phyloP scores from a whole-genome alignment of 148 eudicot genomes.

The Salicornia ramosissima region DNA sequence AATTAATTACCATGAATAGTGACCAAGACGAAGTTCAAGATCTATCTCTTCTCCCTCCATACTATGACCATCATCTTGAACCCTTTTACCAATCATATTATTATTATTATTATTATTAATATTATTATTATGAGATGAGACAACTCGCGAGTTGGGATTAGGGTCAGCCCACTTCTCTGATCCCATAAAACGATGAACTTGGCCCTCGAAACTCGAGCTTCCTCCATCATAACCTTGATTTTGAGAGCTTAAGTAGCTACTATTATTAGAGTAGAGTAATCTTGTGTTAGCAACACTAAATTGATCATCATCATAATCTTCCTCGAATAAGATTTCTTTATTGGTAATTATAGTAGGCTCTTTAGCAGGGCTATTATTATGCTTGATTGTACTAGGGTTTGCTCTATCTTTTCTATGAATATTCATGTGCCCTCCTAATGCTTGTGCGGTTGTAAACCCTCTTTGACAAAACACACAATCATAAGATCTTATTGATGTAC shows the following conservation, averaged over 20 bases:
- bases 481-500: slow-evolving; percentile 21
- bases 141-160: slow-evolving; percentile 3
- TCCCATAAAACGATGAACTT: slow-evolving; percentile 4
- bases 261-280: slow-evolving; percentile 15
- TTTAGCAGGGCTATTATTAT: background rate
- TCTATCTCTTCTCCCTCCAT: slow-evolving; percentile 42
- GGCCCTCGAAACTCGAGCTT: slow-evolving; percentile 7
- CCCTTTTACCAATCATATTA: slow-evolving; percentile 17
- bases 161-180: slow-evolving; percentile 6
- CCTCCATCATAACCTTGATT: background rate
- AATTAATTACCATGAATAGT: slow-evolving; percentile 43
- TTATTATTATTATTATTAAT: too few species aligned
- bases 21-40: slow-evolving; percentile 68
- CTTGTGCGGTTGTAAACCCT: slow-evolving; percentile 68
- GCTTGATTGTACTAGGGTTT: slow-evolving; percentile 17
- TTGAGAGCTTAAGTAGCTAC: slow-evolving; percentile 9
- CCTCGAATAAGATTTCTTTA: slow-evolving; percentile 27
- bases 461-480: slow-evolving; percentile 59
- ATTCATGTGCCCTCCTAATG: slow-evolving; percentile 67
- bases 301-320: slow-evolving; percentile 22
- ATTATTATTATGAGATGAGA: background rate
- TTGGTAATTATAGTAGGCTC: slow-evolving; percentile 17
- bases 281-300: slow-evolving; percentile 26
- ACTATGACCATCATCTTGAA: slow-evolving; percentile 20
- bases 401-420: slow-evolving; percentile 57